These are phyloP conservation scores for Cystobasidium ongulense DNA, from an alignment of 768 basidiomycete species.

Conservation along the genomic window DNA sequence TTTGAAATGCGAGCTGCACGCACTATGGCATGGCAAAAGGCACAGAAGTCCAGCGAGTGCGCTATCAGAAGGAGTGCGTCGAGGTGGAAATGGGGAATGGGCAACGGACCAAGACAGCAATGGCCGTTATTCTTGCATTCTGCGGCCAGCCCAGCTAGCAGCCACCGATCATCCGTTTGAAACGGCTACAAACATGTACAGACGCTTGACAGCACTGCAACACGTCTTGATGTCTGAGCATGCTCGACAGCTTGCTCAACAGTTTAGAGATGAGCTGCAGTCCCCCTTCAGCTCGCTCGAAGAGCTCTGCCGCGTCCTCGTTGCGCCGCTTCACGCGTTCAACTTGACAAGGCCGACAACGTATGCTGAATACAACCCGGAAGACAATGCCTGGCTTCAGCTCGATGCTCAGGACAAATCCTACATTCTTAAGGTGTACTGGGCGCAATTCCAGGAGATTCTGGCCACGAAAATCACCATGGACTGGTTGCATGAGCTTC, in stretches of 20 bases:
- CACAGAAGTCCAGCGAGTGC: too few relatives aligned
- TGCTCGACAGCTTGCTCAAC: background rate
- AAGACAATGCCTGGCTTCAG: background rate
- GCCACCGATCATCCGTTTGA: background rate
- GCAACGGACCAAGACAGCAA: too few relatives aligned
- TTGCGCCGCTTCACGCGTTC: background rate
- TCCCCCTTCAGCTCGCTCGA: background rate
- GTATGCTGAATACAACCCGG: background rate
- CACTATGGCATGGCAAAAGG: too few relatives aligned
- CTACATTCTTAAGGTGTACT: background rate
- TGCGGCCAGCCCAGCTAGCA: too few relatives aligned
- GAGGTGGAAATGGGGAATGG: background rate
- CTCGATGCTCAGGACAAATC: background rate
- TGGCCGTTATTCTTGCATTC: too few relatives aligned
- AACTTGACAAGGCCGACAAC: background rate
- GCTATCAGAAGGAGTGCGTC: too few relatives aligned
- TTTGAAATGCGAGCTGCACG: too few relatives aligned
- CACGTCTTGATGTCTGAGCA: background rate
- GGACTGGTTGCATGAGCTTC: slow-evolving; percentile 4
- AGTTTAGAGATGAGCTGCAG: background rate
- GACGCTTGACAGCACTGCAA: background rate
- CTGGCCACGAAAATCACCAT: background rate
- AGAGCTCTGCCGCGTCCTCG: background rate
- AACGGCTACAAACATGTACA: background rate
- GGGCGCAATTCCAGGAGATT: background rate